A percentile compares a stretch with the other conserved stretches of the same genome.
phyloP scores from a whole-genome alignment of 768 basidiomycete species.

The Suillus brevipes region DNA sequence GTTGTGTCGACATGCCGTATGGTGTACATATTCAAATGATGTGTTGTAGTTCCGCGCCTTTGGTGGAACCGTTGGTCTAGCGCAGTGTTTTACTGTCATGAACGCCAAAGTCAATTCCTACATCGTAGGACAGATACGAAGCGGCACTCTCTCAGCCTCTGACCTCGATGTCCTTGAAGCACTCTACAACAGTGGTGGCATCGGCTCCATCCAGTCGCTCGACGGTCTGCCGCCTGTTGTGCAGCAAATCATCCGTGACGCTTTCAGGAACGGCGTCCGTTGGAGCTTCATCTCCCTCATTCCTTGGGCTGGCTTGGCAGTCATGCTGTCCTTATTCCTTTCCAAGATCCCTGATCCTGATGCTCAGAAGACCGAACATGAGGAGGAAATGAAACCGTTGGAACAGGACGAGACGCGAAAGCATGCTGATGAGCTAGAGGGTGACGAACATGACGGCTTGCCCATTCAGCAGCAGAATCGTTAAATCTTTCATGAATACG shows the following conservation, averaged over 20 bases:
- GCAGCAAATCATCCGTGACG: conserved; percentile 38
- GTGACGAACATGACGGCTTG: not conserved
- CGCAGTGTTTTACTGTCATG: conserved; percentile 52
- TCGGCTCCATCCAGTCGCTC: conserved; percentile 39
- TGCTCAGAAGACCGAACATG: not conserved
- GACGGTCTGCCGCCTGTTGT: conserved; percentile 35
- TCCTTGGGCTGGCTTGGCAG: conserved; percentile 45
- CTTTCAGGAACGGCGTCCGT: conserved; percentile 41
- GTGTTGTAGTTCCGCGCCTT: conserved; percentile 42
- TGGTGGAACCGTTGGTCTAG: conserved; percentile 55
- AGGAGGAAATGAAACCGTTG: not conserved
- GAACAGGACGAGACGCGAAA: not conserved
- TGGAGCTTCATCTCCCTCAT: conserved; percentile 49
- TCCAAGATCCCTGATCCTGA: conserved; percentile 35
- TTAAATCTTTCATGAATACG: not conserved
- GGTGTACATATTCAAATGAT: not conserved
- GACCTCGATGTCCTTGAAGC: conserved; percentile 29
- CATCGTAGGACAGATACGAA: conserved; percentile 27
- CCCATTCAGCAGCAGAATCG: not conserved
- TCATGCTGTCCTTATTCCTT: conserved; percentile 40
- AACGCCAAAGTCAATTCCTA: conserved; percentile 41
- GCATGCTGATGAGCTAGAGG: not conserved
- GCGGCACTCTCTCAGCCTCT: conserved; percentile 29
- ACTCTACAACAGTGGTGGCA: conserved; percentile 24
- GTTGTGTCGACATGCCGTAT: conserved; percentile 15